phyloP scores from a whole-genome alignment of 202 grass and related monocot genomes.

The Panicum virgatum region DNA sequence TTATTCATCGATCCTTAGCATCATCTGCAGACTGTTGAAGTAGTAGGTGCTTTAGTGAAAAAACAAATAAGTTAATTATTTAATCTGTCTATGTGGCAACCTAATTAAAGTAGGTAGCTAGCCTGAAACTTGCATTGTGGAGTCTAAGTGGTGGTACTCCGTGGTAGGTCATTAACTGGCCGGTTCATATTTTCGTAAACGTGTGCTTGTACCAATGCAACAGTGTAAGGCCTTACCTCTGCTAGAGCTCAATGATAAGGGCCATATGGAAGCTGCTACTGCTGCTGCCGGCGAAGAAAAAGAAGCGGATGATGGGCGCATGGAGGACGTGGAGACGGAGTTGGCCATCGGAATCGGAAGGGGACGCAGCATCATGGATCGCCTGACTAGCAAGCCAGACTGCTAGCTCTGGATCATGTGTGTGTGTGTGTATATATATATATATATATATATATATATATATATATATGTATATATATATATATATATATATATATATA shows the following conservation, averaged over 20 bases:
- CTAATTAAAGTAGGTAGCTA: not conserved
- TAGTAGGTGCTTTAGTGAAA: no score
- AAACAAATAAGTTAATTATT: not conserved
- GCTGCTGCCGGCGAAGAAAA: not conserved
- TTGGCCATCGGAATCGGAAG: constrained; percentile 55
- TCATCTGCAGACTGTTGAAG: no score
- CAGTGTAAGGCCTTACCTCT: constrained; percentile 31
- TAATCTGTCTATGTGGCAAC: not conserved
- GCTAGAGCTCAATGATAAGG: constrained; percentile 36
- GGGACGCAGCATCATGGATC: not conserved
- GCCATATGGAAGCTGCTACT: not conserved
- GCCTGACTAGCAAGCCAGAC: no score
- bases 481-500: no score
- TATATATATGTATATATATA: no score
- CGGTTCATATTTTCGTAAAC: not conserved
- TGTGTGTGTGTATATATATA: no score
- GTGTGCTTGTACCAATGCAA: not conserved
- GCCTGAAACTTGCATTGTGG: not conserved
- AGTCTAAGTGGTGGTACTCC: no score
- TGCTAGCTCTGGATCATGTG: no score
- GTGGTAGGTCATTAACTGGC: not conserved
- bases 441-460: no score
- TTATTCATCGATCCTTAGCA: not conserved
- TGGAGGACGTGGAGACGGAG: constrained; percentile 80
- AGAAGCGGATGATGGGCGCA: not conserved